Conservation (phyloP, 2,329 filamentous ascomycete genomes). For the Arachnomyces sp. region DNA sequence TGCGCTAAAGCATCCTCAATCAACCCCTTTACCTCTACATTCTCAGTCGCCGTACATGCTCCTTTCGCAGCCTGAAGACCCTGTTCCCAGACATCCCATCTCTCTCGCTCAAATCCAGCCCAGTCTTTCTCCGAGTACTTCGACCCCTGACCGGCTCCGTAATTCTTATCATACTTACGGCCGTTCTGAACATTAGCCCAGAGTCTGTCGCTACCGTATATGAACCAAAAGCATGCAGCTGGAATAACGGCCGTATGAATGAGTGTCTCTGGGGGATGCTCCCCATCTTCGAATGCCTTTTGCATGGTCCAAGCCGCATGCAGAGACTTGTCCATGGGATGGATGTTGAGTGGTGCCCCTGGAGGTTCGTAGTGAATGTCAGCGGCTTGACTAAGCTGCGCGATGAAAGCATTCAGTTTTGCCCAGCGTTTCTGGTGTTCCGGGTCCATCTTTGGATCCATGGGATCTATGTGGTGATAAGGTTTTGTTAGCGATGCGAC, state of each 20-base stretch:
- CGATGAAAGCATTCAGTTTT: conserved; percentile 10
- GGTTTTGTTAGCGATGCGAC: neutral
- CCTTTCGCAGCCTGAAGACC: conserved; percentile 3
- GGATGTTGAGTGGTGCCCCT: conserved; percentile 1
- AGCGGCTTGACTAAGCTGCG: conserved; percentile 12
- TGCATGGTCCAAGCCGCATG: conserved; percentile 6
- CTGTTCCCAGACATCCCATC: conserved; percentile 7
- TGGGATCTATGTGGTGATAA: no score
- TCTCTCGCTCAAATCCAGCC: conserved; percentile 3
- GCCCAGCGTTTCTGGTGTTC: no score
- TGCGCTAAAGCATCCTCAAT: conserved; percentile 9
- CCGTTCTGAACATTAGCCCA: conserved; percentile 10
- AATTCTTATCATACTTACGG: conserved; percentile 3
- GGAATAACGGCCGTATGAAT: conserved; percentile 9
- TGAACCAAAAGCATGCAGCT: conserved; percentile 13
- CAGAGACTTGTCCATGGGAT: conserved; percentile 11
- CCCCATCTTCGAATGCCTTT: conserved; percentile 10
- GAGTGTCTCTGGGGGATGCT: conserved; percentile 7
- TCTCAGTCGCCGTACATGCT: neutral
- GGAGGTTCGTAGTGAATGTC: conserved; percentile 8
- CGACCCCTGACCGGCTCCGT: conserved; percentile 4
- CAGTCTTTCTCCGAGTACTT: conserved; percentile 7
- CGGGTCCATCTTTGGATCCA: no score
- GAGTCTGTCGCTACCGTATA: conserved; percentile 9
- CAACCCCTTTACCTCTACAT: conserved; percentile 5